Evolutionary conservation across 768 basidiomycete species (phyloP), one percentile per base, ranked within the genome.

Genomic region (Plicaturopsis crispa): DNA sequence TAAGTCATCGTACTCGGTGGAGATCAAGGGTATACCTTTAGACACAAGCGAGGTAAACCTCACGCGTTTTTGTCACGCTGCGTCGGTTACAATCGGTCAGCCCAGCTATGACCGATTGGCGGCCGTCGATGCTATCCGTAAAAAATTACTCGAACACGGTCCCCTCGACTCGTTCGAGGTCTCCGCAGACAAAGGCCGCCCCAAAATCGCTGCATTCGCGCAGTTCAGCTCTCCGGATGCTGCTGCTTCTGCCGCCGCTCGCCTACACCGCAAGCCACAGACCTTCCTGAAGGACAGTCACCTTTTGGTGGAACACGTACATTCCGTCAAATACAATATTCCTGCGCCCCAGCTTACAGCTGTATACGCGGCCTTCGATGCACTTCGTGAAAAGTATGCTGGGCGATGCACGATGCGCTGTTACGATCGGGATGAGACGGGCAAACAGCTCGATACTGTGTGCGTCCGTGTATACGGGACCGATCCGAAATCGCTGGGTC

Each of bases 1-100:
- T n/a, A n/a, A n/a, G n/a, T n/a, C n/a, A n/a, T 52, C 59, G 3
- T 75, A 64, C 44, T 58, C 65, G 7, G 57, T 77, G 30, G 61
- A 65, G 32, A 46, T 80, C 26, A 63, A 59, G 19, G 64, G 63
- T 17, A 50, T 80, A n/a, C 65, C 72, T 12, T 33, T 56, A 3
- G 46, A 55, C 35, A 47, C 54, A 3, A 52, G 59, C 17, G 50
- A 53, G 24, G 47, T 49, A 8, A 59, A 64, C 4, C 33, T 74
- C 18, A 49, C 57, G 33, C 45, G 49, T 17, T 51, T 71, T 24
- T 63, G 63, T 38, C 21, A 32, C 19, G 39, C 52, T 2, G n/a
- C 31, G n/a, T 65, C 40, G 54, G 58, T 36, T 48, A 54, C 43
- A 11, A 10, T 52, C 12, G 48, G 39, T 4, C 19, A 23, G 19